These are phyloP conservation scores for Ilyonectria mors-panacis DNA, from an alignment of 2,329 filamentous ascomycete genomes.

Conservation along the genomic window DNA sequence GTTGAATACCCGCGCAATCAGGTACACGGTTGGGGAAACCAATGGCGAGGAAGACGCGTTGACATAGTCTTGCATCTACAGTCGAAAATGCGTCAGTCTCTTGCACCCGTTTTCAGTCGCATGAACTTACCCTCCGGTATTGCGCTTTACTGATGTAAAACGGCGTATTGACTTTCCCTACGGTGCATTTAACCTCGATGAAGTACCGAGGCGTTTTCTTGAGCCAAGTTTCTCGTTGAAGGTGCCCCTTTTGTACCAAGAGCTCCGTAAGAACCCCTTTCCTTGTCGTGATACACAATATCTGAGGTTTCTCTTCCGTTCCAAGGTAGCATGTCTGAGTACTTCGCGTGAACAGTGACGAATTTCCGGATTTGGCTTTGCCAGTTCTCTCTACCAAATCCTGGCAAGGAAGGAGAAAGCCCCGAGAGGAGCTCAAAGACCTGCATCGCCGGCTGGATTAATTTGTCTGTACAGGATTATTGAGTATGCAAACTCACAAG, in stretches of 20 bases:
- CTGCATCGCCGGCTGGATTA: slow-evolving; percentile 41
- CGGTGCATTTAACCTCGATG: slow-evolving; percentile 68
- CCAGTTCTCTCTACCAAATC: not conserved
- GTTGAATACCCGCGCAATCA: slow-evolving; percentile 59
- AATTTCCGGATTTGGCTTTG: not conserved
- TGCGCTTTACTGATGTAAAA: slow-evolving; percentile 65
- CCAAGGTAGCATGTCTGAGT: not conserved
- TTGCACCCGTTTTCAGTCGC: not conserved
- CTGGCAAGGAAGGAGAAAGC: slow-evolving; percentile 36
- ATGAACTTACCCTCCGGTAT: slow-evolving; percentile 54
- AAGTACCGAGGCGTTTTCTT: slow-evolving; percentile 56
- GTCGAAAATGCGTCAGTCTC: slow-evolving; percentile 2
- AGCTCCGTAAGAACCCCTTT: slow-evolving; percentile 51
- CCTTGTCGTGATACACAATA: slow-evolving; percentile 59
- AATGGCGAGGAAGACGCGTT: slow-evolving; percentile 5
- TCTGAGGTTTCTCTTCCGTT: slow-evolving; percentile 55
- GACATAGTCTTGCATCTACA: slow-evolving; percentile 44
- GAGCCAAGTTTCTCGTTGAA: slow-evolving; percentile 46
- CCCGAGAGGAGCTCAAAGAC: slow-evolving; percentile 58
- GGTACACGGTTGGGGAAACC: slow-evolving; percentile 50
- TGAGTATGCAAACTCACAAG: slow-evolving; percentile 20
- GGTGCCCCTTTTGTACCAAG: slow-evolving; percentile 54
- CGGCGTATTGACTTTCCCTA: slow-evolving; percentile 51
- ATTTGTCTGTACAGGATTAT: not conserved
- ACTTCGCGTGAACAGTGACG: not conserved